These are phyloP conservation scores for Ligustrum vulgare DNA, from an alignment of 257 asterid genomes.

Conservation along the genomic window DNA sequence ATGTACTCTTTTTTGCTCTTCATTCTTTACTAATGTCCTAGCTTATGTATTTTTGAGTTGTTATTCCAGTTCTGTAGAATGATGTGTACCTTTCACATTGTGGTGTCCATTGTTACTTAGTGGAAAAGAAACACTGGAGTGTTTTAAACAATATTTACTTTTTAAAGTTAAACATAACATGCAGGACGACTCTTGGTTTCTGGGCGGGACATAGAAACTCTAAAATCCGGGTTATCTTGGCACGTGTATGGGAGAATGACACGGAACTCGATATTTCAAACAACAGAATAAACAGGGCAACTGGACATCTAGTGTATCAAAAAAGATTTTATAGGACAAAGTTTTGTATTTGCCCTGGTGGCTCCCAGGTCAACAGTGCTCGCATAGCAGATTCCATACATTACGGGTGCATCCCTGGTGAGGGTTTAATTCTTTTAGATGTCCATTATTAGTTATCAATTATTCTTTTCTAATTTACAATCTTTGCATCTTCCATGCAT, in stretches of 20 bases:
- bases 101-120: neutral
- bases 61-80: neutral
- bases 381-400: constrained; percentile 97
- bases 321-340: constrained; percentile 86
- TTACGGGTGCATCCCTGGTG: constrained; percentile 97
- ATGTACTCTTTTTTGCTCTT: neutral
- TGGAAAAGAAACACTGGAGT: neutral
- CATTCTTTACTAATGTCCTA: neutral
- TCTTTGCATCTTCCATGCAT: neutral
- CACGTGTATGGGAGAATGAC: constrained; percentile 95
- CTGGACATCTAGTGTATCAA: constrained; percentile 85
- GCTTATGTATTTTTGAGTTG: neutral
- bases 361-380: constrained; percentile 99
- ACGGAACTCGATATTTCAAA: constrained; percentile 87
- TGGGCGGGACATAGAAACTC: constrained; percentile 99
- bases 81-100: neutral
- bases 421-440: constrained; percentile 29
- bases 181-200: constrained; percentile 92
- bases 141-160: constrained; percentile 7
- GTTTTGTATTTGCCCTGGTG: constrained; percentile 99
- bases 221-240: constrained; percentile 87
- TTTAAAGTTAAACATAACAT: constrained; percentile 19
- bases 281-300: constrained; percentile 87
- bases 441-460: neutral
- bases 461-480: neutral